Evolutionary conservation across 2,329 filamentous ascomycete genomes (phyloP).

Genomic region (Tolypocladium amazonense): DNA sequence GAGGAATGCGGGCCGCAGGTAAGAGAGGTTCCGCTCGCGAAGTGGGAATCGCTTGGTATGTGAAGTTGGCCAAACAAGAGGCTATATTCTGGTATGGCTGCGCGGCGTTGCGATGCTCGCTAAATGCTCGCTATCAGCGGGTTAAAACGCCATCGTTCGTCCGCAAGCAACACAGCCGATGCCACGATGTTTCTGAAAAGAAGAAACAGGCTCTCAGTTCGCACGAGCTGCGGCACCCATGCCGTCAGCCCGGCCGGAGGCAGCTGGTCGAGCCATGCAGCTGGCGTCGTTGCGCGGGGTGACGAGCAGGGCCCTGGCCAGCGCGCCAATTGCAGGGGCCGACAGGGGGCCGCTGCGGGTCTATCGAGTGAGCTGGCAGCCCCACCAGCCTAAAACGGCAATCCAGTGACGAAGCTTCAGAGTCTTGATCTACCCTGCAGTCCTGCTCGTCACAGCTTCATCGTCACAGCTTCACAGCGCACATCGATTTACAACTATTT

Average conservation of each 20-base stretch:
- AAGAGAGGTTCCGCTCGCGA: not conserved
- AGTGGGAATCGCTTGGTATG: not conserved
- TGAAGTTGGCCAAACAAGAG: not conserved
- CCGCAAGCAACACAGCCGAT: not conserved
- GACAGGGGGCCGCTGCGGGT: not conserved
- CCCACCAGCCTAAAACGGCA: not conserved
- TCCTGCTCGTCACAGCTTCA: not conserved
- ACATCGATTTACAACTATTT: not conserved
- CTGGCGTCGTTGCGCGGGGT: constrained; percentile 3
- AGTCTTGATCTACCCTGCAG: not conserved
- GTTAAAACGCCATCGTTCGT: not conserved
- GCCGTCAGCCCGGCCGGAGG: no score
- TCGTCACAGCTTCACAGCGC: not conserved
- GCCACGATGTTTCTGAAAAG: not conserved
- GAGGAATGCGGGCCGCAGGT: not conserved
- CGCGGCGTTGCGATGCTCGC: not conserved
- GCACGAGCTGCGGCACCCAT: not conserved
- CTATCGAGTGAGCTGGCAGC: not conserved
- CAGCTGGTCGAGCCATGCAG: not conserved
- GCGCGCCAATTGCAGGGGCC: not conserved
- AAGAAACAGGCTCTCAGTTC: not conserved
- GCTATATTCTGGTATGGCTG: not conserved
- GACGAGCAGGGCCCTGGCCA: not conserved
- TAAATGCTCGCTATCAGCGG: not conserved
- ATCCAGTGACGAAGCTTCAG: not conserved